phyloP scores from a whole-genome alignment of 352 stramenopile genomes.

The Lagenidium sp. region DNA sequence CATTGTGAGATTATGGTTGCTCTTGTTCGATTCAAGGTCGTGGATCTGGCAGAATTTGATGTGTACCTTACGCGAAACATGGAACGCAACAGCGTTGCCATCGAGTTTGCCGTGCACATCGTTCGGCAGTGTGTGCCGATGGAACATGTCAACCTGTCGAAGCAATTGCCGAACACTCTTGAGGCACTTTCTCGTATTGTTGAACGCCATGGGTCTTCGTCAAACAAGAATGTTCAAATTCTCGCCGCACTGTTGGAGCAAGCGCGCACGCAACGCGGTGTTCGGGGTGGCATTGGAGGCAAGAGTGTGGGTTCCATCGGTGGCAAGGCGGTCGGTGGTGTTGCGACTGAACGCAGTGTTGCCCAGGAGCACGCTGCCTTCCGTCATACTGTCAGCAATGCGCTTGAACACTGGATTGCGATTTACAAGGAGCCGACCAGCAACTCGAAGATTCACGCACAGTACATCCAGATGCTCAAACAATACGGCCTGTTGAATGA shows the following conservation, averaged over 20 bases:
- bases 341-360: constrained; percentile 24
- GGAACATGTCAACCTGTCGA: constrained; percentile 87
- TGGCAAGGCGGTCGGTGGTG: constrained; percentile 15
- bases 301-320: constrained; percentile 23
- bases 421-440: constrained; percentile 91
- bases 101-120: constrained; percentile 96
- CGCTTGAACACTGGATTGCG: constrained; percentile 98
- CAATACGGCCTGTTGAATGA: constrained; percentile 94
- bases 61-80: constrained; percentile 93
- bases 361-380: constrained; percentile 76
- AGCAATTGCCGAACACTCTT: constrained; percentile 91
- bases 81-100: constrained; percentile 91
- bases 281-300: constrained; percentile 6
- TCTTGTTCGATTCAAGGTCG: constrained; percentile 92
- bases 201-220: constrained; percentile 60
- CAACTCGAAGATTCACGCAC: constrained; percentile 93
- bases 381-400: constrained; percentile 82
- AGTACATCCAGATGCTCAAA: constrained; percentile 96
- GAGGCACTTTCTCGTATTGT: constrained; percentile 85
- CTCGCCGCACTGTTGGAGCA: constrained; percentile 71
- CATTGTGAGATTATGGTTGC: constrained; percentile 95
- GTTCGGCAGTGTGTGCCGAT: constrained; percentile 89
- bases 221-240: constrained; percentile 86
- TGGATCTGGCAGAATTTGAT: constrained; percentile 92
- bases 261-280: constrained; percentile 45